Percentiles rank a stretch among this genome's conserved stretches.
phyloP scores from a whole-genome alignment of 192 early-diverging fungal genomes.

The Coemansia sp. region DNA sequence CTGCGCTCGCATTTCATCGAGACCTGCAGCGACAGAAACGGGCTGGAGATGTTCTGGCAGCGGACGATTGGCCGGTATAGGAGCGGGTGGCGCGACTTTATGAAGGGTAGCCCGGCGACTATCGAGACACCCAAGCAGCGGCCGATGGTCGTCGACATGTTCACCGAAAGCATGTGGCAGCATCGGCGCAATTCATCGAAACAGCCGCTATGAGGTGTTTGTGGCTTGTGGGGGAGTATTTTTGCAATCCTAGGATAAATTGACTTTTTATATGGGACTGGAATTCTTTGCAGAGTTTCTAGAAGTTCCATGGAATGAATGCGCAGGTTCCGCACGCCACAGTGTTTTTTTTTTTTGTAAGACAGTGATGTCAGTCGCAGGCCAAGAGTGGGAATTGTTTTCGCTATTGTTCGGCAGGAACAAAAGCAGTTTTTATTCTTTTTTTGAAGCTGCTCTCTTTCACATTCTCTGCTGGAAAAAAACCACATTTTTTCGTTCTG shows the following conservation, averaged over 20 bases:
- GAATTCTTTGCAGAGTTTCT: not conserved
- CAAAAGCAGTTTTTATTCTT: no score
- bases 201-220: not conserved
- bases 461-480: no score
- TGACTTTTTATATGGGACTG: no score
- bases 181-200: not conserved
- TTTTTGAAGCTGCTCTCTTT: no score
- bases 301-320: not conserved
- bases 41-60: constrained; percentile 71
- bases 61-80: constrained; percentile 46
- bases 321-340: not conserved
- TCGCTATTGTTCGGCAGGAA: no score
- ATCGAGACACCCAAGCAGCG: constrained; percentile 23
- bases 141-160: constrained; percentile 45
- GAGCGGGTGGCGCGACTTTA: constrained; percentile 31
- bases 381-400: no score
- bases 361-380: no score
- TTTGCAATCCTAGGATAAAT: no score
- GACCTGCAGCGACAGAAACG: constrained; percentile 61
- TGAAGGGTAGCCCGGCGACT: not conserved
- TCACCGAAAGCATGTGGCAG: constrained; percentile 49
- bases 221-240: no score
- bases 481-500: not conserved
- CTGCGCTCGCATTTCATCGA: constrained; percentile 64
- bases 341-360: no score